Evolutionary conservation across 1,284 basidiomycete species (phyloP), one percentile per base, ranked within the genome.

Genomic region (Ustilago cynodontis): DNA sequence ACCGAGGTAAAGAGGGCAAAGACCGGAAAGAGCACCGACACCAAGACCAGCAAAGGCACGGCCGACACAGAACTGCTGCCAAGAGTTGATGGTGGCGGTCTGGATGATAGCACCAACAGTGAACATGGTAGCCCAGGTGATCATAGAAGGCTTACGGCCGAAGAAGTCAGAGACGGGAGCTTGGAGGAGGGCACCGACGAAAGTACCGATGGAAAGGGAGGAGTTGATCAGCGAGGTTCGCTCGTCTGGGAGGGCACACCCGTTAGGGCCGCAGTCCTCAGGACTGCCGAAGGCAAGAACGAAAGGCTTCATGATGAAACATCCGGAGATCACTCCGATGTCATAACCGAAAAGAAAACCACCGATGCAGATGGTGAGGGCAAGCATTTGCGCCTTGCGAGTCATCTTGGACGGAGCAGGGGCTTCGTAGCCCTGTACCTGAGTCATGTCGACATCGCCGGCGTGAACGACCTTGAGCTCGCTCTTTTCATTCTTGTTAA

Each of bases 1-100:
- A 62, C 91, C 91, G 87, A 93, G 92, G 88, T 94, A 95, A 88
- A 94, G 91, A 59, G 92, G 92, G 24, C 93, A 91, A n/a, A 82
- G 70, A 62, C 80, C 74, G 18, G 75, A 80, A 13, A 82, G 68
- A 11, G 78, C 78, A 50, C 78, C 78, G 37, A 80, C 77, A 33
- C 79, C 79, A 52, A 81, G 72, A 78, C 81, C 81, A 41, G 81
- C 78, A 39, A 83, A 59, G 58, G 77, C 58, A 45, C 81, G 72
- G n/a, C 81, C 81, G 24, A 74, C 78, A 37, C 57, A 58, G 28
- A 82, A 70, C 52, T 81, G 81, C 14, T 71, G 39, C 75, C 74
- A 71, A 8, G 53, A 60, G 22, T 33, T 57, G 59, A 76, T 60
- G 26, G 79, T 76, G 51, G 79, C 53, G 41, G 80, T 82, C 66